A percentile compares a stretch with the other conserved stretches of the same genome.
Conservation (phyloP, 805 yeast genomes). For the Candida dajiaensis region DNA sequence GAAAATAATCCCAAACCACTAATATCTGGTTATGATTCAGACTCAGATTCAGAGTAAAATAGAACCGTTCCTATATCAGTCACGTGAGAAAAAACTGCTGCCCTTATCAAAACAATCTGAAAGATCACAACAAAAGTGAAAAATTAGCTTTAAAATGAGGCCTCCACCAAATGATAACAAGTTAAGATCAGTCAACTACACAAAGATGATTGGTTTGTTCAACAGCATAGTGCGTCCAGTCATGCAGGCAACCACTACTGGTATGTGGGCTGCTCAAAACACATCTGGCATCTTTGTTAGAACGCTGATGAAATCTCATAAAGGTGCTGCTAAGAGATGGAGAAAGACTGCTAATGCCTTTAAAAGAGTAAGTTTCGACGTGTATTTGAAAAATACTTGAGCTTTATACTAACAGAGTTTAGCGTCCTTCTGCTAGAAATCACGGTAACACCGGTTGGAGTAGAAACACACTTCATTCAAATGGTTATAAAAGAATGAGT, state of each 20-base stretch:
- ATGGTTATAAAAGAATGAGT: conserved; percentile 55
- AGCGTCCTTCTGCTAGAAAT: conserved; percentile 77
- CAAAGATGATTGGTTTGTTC: conserved; percentile 9
- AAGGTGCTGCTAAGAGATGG: conserved; percentile 86
- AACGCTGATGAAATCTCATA: conserved; percentile 63
- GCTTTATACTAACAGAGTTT: conserved; percentile 4
- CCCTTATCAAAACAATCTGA: neutral
- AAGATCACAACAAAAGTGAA: neutral
- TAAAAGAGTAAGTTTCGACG: conserved; percentile 36
- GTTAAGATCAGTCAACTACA: too few relatives aligned
- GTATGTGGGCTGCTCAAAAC: conserved; percentile 4
- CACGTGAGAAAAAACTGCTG: neutral
- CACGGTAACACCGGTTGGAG: conserved; percentile 94
- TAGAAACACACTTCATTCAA: conserved; percentile 47
- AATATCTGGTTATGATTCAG: conserved; percentile 8
- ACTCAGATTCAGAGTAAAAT: conserved; percentile 12
- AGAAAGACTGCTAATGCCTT: conserved; percentile 64
- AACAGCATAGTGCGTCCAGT: conserved; percentile 7
- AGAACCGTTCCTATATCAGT: neutral
- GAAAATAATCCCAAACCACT: neutral
- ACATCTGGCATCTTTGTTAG: conserved; percentile 22
- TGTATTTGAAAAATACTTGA: neutral
- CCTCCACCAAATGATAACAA: too few relatives aligned
- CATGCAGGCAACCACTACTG: neutral
- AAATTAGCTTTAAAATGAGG: neutral